These are phyloP conservation scores for Arthrobotrys iridis DNA, from an alignment of 2,329 filamentous ascomycete species.

Conservation along the genomic window DNA sequence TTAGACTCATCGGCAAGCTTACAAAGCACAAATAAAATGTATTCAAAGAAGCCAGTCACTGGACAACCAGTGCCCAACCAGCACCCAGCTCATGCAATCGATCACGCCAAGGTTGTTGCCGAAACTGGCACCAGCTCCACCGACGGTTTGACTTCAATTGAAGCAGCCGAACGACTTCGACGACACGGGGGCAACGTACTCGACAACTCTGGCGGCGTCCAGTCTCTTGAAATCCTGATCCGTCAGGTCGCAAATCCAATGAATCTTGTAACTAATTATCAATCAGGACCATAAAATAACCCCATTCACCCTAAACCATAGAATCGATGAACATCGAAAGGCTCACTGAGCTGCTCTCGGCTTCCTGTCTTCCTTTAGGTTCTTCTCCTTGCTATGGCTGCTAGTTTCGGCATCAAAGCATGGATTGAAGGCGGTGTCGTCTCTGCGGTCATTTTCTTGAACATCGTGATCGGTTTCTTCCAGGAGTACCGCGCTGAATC, in stretches of 20 bases:
- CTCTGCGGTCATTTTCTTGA: constrained; percentile 68
- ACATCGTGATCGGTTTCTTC: constrained; percentile 69
- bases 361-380: constrained; percentile 57
- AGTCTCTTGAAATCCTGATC: constrained; percentile 75
- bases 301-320: neutral
- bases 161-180: constrained; percentile 70
- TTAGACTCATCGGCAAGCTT: neutral
- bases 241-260: constrained; percentile 81
- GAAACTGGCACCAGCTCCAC: constrained; percentile 73
- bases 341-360: constrained; percentile 38
- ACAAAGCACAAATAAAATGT: neutral
- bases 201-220: constrained; percentile 73
- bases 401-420: constrained; percentile 69
- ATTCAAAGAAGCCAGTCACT: neutral
- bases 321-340: constrained; percentile 6
- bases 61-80: neutral
- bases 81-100: constrained; percentile 1
- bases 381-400: constrained; percentile 69
- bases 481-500: constrained; percentile 68
- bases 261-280: constrained; percentile 67
- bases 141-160: constrained; percentile 71
- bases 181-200: constrained; percentile 76
- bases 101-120: constrained; percentile 7
- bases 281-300: constrained; percentile 2
- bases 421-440: constrained; percentile 72